Evolutionary conservation across 768 basidiomycete species (phyloP).

Genomic region (Boletus pseudo-olivaceus): DNA sequence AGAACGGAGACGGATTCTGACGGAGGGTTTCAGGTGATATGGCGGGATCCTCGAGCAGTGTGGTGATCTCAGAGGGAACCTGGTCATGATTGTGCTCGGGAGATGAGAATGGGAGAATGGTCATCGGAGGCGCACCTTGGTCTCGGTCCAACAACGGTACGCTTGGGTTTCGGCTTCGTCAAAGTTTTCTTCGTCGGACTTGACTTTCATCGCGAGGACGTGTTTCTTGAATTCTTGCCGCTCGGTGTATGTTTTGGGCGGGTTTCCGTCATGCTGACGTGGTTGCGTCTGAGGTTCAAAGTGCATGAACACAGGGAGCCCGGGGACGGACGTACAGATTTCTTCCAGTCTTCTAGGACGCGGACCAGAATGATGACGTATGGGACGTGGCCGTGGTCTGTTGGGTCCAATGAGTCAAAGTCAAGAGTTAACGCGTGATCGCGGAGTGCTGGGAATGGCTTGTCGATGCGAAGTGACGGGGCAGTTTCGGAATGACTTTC

Average conservation of each 20-base stretch:
- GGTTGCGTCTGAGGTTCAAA: background rate
- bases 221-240: slow-evolving; percentile 73
- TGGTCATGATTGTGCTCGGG: slow-evolving; percentile 11
- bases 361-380: slow-evolving; percentile 87
- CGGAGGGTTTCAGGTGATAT: slow-evolving; percentile 40
- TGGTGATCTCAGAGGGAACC: slow-evolving; percentile 66
- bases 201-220: slow-evolving; percentile 62
- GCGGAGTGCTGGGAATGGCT: slow-evolving; percentile 80
- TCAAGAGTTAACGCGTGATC: slow-evolving; percentile 71
- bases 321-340: slow-evolving; percentile 44
- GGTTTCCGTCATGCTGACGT: slow-evolving; percentile 60
- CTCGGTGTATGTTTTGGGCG: slow-evolving; percentile 54
- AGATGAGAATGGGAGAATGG: background rate
- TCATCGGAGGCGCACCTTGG: slow-evolving; percentile 34
- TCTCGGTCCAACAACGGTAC: slow-evolving; percentile 71
- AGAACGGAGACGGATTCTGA: slow-evolving; percentile 63
- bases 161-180: slow-evolving; percentile 91
- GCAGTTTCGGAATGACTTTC: slow-evolving; percentile 80
- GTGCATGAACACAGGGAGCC: background rate
- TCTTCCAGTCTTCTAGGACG: slow-evolving; percentile 80
- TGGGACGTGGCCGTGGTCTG: slow-evolving; percentile 87
- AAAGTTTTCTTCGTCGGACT: slow-evolving; percentile 93
- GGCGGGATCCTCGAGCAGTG: slow-evolving; percentile 61
- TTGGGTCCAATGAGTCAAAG: slow-evolving; percentile 76
- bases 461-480: slow-evolving; percentile 80